Evolutionary conservation across 257 asterid species (phyloP).

Genomic region (Ajuga chamaepitys): DNA sequence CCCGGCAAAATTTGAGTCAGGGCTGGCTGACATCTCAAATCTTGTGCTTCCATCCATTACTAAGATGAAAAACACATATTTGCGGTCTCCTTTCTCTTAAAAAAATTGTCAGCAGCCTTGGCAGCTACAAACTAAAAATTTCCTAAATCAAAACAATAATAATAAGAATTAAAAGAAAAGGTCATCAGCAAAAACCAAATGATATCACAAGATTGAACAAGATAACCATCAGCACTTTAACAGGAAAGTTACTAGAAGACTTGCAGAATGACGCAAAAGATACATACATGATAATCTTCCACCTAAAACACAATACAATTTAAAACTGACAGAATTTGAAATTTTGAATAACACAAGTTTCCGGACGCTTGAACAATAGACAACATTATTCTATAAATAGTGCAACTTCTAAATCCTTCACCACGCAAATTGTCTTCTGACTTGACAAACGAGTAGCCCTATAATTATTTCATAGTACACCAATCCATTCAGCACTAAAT

Average conservation of each 20-base stretch:
- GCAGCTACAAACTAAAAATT: conserved; percentile 19
- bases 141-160: too few species aligned
- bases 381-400: not conserved
- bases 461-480: not conserved
- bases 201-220: not conserved
- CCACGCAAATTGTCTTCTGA: not conserved
- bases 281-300: not conserved
- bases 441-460: not conserved
- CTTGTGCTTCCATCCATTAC: conserved; percentile 82
- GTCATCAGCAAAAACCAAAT: conserved; percentile 6
- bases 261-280: not conserved
- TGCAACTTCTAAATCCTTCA: not conserved
- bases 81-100: conserved; percentile 16
- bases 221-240: not conserved
- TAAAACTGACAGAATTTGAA: not conserved
- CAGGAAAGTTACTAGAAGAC: not conserved
- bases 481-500: not conserved
- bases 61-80: conserved; percentile 31
- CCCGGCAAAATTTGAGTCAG: conserved; percentile 61
- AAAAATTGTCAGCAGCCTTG: conserved; percentile 9
- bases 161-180: too few species aligned
- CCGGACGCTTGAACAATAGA: not conserved
- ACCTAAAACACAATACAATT: not conserved
- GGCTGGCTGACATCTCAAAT: conserved; percentile 65
- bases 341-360: not conserved